These are phyloP conservation scores for Neurospora hispaniola DNA, from an alignment of 495 filamentous ascomycete genomes.

Conservation along the genomic window DNA sequence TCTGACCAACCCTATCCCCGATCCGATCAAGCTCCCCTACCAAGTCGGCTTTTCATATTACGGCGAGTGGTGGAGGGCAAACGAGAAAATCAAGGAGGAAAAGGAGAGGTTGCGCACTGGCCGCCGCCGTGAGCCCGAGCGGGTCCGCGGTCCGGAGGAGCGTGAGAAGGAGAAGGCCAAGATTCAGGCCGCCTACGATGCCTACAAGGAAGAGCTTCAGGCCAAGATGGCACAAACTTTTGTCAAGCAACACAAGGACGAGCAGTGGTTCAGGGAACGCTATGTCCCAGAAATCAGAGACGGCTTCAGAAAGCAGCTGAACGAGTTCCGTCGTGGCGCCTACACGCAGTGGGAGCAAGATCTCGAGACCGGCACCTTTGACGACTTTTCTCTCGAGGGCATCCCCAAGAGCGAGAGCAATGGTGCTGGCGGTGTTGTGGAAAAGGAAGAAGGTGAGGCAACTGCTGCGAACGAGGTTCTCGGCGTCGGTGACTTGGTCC, in stretches of 20 bases:
- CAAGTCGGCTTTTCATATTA: constrained; percentile 97
- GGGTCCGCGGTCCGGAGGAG: constrained; percentile 71
- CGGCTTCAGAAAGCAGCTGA: constrained; percentile 54
- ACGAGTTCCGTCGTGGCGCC: constrained; percentile 59
- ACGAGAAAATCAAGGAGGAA: constrained; percentile 79
- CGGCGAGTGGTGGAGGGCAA: constrained; percentile 89
- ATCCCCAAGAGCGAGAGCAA: constrained; percentile 92
- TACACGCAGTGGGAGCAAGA: constrained; percentile 82
- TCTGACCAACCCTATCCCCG: constrained; percentile 62
- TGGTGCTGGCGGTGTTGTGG: constrained; percentile 71
- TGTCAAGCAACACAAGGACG: constrained; percentile 78
- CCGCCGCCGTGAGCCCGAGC: constrained; percentile 57
- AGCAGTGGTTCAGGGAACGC: constrained; percentile 97
- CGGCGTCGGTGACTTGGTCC: constrained; percentile 79
- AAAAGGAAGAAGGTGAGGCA: constrained; percentile 91
- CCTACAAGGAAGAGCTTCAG: constrained; percentile 89
- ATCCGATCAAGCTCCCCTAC: constrained; percentile 76
- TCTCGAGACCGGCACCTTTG: constrained; percentile 70
- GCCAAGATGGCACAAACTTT: constrained; percentile 82
- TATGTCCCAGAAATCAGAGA: constrained; percentile 77
- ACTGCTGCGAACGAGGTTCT: constrained; percentile 85
- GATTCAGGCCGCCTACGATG: constrained; percentile 87
- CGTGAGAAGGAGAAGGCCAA: constrained; percentile 78
- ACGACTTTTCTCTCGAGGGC: constrained; percentile 89
- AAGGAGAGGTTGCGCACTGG: constrained; percentile 69